Percentiles rank a stretch among this genome's conserved stretches.
Conservation (phyloP, 148 eudicot genomes). For the Vaccinium corymbosum region DNA sequence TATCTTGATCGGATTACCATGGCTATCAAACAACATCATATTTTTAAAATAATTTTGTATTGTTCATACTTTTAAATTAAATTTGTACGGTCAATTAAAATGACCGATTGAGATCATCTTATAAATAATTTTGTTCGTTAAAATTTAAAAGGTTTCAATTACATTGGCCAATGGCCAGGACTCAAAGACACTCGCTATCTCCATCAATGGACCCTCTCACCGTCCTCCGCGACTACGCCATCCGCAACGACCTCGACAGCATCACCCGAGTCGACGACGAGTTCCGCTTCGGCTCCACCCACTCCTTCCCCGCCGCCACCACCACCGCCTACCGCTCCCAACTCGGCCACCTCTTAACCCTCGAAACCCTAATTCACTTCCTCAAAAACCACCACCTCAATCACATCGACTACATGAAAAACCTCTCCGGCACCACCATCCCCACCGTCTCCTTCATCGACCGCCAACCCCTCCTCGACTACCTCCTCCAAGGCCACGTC, state of each 20-base stretch:
- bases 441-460: conserved; percentile 76
- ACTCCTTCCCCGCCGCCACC: conserved; percentile 56
- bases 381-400: conserved; percentile 58
- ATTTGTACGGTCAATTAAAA: too few relatives aligned
- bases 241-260: conserved; percentile 49
- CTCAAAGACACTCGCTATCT: background rate
- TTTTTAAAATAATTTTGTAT: too few relatives aligned
- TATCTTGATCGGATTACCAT: too few relatives aligned
- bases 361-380: conserved; percentile 81
- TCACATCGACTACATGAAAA: conserved; percentile 69
- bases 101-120: too few relatives aligned
- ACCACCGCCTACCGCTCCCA: conserved; percentile 79
- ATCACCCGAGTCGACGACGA: conserved; percentile 52
- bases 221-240: conserved; percentile 75
- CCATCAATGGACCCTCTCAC: conserved; percentile 70
- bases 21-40: too few relatives aligned
- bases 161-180: too few relatives aligned
- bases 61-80: too few relatives aligned
- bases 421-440: conserved; percentile 27
- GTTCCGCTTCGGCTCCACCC: conserved; percentile 52
- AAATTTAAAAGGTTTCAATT: too few relatives aligned
- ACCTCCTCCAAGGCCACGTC: conserved; percentile 56
- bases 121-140: too few relatives aligned
- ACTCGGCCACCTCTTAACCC: conserved; percentile 66
- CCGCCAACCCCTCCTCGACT: conserved; percentile 71